Evolutionary conservation across 495 filamentous ascomycete genomes (phyloP).

Genomic region (Aspergillus bridgeri): DNA sequence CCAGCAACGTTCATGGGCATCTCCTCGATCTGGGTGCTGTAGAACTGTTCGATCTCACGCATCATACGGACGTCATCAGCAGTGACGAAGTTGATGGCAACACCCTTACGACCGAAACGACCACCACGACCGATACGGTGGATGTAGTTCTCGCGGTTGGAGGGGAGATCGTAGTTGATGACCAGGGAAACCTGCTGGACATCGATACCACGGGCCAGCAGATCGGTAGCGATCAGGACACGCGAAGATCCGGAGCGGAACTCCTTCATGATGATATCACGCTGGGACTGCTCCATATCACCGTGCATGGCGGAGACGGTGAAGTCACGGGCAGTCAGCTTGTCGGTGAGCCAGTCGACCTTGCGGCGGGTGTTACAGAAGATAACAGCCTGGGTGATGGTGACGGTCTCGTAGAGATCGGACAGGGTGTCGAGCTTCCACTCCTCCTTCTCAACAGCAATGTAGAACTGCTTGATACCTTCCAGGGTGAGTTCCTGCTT

Average conservation of each 20-base stretch:
- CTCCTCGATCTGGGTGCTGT: constrained; percentile 62
- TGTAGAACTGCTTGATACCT: constrained; percentile 99
- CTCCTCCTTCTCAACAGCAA: constrained; percentile 99
- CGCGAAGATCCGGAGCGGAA: constrained; percentile 96
- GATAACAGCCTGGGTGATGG: constrained; percentile 98
- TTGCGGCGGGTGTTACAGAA: constrained; percentile 99
- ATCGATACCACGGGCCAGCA: constrained; percentile 97
- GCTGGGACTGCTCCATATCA: constrained; percentile 96
- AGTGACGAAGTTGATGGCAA: constrained; percentile 99
- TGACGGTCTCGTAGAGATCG: constrained; percentile 98
- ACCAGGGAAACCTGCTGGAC: constrained; percentile 98
- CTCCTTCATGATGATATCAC: constrained; percentile 99
- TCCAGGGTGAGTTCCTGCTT: constrained; percentile 98
- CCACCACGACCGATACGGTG: constrained; percentile 98
- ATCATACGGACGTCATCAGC: constrained; percentile 99
- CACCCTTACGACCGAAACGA: constrained; percentile 99
- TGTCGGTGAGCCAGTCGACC: constrained; percentile 99
- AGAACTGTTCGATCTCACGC: constrained; percentile 84
- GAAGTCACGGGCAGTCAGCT: constrained; percentile 96
- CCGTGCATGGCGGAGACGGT: constrained; percentile 99
- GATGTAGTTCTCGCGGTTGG: constrained; percentile 99
- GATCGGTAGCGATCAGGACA: constrained; percentile 96
- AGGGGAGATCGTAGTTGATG: constrained; percentile 99
- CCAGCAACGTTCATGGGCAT: constrained; percentile 62
- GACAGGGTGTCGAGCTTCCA: constrained; percentile 99